Base-by-base conservation (phyloP, 768 basidiomycete species). In the Cystobasidiopsis lactophilus region DNA sequence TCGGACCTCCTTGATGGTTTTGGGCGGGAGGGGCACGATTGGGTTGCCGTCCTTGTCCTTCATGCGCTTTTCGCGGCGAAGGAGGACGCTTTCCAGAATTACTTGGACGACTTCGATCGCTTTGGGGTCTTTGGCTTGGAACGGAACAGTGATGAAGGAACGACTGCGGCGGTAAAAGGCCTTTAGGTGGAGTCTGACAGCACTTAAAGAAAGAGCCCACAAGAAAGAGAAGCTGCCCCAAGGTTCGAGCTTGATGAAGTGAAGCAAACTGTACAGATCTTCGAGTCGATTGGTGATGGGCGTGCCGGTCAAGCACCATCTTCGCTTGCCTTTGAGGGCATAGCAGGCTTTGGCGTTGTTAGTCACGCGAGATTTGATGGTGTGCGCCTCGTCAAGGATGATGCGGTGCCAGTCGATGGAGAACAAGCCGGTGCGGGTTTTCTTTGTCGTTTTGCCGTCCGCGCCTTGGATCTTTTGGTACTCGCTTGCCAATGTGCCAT, bases 231-330 rank as follows among this genome's bases (percentile, higher is more conserved):
- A 56, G 33, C n/a, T 53, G 16, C 55, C 55, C 41, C 52, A 56
- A 2, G 55, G 55, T 31, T 69, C 69, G 21, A 68, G 58, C 23
- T 63, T 56, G 21, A 70, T 61, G 59, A 68, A 69, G 57, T 68
- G 68, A 3, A 83, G 65, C 1, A 96, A 71, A 1, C 86, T 89
- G 62, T 81, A 86, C 16, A 96, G 71, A 61, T 96, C 91, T 60
- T 60, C 59, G 35, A 62, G 58, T 1, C 79, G 78, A 64, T 96
- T 96, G 52, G 93, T 84, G 54, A 96, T 95, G 0, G 91, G 91
- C 3, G 91, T 96, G 13, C 85, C 80, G 74, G 85, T 91, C 27
- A 91, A 77, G 2, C 85, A 85, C 91, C 91, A 96, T 57, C 82
- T 73, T 43, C 84, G 70, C 55, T 78, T 72, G 3, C 82, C 82